Percentiles rank a stretch among this genome's conserved stretches.
Evolutionary conservation across 2,329 filamentous ascomycete genomes (phyloP).

Genomic region (Teratosphaeriaceae sp.): DNA sequence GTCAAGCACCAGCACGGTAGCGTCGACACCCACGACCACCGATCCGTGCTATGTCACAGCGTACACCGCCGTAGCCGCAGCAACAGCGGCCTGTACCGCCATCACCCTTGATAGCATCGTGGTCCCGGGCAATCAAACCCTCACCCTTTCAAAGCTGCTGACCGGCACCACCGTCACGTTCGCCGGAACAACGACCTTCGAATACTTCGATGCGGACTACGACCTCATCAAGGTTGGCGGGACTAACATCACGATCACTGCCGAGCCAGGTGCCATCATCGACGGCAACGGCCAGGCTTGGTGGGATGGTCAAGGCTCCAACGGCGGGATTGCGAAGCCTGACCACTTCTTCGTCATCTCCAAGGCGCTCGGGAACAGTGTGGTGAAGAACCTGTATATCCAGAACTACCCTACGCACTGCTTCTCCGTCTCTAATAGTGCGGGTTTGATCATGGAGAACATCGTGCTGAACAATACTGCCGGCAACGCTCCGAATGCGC

Average conservation of each 20-base stretch:
- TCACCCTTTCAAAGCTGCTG: conserved; percentile 36
- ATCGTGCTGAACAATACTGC: conserved; percentile 36
- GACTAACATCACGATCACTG: conserved; percentile 7
- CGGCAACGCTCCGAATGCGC: conserved; percentile 29
- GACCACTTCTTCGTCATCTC: conserved; percentile 37
- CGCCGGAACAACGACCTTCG: conserved; percentile 8
- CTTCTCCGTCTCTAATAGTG: conserved; percentile 31
- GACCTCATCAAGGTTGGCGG: conserved; percentile 29
- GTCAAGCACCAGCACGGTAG: not conserved
- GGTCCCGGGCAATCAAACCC: conserved; percentile 32
- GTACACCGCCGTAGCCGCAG: conserved; percentile 17
- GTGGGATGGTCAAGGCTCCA: conserved; percentile 43
- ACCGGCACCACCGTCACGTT: conserved; percentile 33
- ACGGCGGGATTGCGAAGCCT: conserved; percentile 38
- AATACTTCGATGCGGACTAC: conserved; percentile 20
- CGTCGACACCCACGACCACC: not conserved
- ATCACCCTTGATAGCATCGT: conserved; percentile 37
- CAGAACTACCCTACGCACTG: conserved; percentile 37
- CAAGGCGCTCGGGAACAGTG: conserved; percentile 29
- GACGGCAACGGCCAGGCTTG: conserved; percentile 34
- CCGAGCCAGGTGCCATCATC: conserved; percentile 6
- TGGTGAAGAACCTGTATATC: conserved; percentile 34
- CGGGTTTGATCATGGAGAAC: conserved; percentile 30
- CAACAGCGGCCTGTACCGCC: conserved; percentile 35
- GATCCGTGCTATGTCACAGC: conserved; percentile 4